A percentile compares a stretch with the other conserved stretches of the same genome.
phyloP scores from a whole-genome alignment of 148 eudicot species.

The Simmondsia chinensis region DNA sequence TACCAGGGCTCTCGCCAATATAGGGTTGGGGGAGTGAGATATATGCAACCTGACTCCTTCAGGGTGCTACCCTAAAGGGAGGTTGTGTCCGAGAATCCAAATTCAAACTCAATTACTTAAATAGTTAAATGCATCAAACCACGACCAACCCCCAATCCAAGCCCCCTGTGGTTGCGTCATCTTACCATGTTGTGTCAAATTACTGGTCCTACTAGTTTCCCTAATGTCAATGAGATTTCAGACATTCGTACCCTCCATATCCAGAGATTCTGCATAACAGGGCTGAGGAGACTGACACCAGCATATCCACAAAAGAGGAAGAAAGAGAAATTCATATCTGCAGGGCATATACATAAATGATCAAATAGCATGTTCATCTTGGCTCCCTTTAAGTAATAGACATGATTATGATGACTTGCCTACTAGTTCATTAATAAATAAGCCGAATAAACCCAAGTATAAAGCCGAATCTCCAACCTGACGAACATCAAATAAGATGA shows the following conservation, averaged over 20 bases:
- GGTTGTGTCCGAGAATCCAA: too few species aligned
- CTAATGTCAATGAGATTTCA: not conserved
- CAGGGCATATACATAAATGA: slow-evolving; percentile 7
- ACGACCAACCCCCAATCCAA: too few species aligned
- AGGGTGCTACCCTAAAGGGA: too few species aligned
- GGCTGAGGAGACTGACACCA: slow-evolving; percentile 90
- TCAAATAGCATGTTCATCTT: slow-evolving; percentile 6
- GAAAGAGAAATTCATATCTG: slow-evolving; percentile 95
- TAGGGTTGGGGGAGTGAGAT: too few species aligned
- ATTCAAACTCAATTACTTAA: too few species aligned
- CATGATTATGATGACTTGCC: slow-evolving; percentile 31
- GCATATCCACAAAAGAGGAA: slow-evolving; percentile 82
- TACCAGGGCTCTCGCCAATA: too few species aligned
- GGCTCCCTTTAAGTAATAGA: not conserved
- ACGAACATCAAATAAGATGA: slow-evolving; percentile 5
- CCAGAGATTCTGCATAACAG: slow-evolving; percentile 97
- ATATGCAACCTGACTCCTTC: too few species aligned
- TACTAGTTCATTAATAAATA: slow-evolving; percentile 77
- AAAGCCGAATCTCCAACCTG: slow-evolving; percentile 95
- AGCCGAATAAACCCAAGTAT: slow-evolving; percentile 59
- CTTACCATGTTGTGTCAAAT: too few species aligned
- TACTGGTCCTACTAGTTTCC: too few species aligned
- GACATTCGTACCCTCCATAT: slow-evolving; percentile 85
- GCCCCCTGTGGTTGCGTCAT: too few species aligned
- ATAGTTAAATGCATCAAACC: too few species aligned